Conservation (phyloP, 2,329 filamentous ascomycete species). For the Aspergillus proliferans region DNA sequence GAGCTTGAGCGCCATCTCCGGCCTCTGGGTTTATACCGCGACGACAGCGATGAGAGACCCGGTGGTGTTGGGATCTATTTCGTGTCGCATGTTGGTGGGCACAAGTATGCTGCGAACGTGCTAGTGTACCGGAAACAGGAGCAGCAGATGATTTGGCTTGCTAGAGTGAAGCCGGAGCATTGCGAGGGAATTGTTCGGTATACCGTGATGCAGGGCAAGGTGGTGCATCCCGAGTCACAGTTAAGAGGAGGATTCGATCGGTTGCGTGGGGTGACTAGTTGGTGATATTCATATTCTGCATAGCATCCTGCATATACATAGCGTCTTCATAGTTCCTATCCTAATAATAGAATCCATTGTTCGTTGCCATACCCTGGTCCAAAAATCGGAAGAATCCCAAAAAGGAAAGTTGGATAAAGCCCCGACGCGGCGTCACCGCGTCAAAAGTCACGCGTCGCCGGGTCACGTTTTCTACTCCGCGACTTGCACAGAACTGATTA, state of each 20-base stretch:
- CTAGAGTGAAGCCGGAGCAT: constrained; percentile 76
- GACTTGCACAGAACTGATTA: too few relatives aligned
- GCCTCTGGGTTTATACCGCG: constrained; percentile 70
- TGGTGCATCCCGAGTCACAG: constrained; percentile 78
- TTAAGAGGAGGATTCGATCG: constrained; percentile 80
- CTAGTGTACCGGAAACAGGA: constrained; percentile 66
- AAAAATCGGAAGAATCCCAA: neutral
- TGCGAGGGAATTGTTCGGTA: constrained; percentile 83
- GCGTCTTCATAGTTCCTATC: neutral
- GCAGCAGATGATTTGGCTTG: constrained; percentile 66
- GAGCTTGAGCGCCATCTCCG: constrained; percentile 80
- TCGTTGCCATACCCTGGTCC: neutral
- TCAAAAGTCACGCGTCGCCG: neutral
- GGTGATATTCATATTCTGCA: constrained; percentile 14
- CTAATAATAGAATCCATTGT: neutral
- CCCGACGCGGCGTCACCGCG: neutral
- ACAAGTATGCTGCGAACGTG: constrained; percentile 89
- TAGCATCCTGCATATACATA: neutral
- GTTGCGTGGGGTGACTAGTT: constrained; percentile 63
- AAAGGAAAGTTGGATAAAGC: neutral
- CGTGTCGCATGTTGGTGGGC: constrained; percentile 85
- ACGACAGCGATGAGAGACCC: constrained; percentile 72
- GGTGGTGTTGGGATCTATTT: constrained; percentile 88
- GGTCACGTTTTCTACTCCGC: neutral
- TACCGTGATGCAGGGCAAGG: constrained; percentile 80